Percentiles rank a stretch among this genome's conserved stretches.
These are phyloP conservation scores for Lachancea meyersii DNA, from an alignment of 805 yeast species.

Conservation along the genomic window DNA sequence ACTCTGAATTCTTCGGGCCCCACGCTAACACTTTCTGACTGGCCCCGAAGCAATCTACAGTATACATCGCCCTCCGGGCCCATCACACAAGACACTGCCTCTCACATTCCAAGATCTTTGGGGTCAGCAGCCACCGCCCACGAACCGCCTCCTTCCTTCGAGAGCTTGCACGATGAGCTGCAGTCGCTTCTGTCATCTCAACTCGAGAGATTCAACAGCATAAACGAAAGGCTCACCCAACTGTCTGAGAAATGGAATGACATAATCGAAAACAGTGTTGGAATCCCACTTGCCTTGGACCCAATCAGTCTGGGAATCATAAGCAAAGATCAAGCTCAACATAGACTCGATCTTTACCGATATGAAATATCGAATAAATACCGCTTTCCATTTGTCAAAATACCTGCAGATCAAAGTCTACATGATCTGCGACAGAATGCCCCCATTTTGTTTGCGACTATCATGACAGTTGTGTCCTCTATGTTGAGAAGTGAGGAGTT, in stretches of 20 bases:
- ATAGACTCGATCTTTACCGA: slow-evolving; percentile 47
- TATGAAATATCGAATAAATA: slow-evolving; percentile 40
- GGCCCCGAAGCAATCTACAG: background rate
- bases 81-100: background rate
- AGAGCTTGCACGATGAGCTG: slow-evolving; percentile 4
- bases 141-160: background rate
- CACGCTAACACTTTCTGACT: background rate
- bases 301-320: slow-evolving; percentile 53
- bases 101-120: background rate
- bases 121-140: background rate
- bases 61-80: background rate
- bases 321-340: slow-evolving; percentile 51
- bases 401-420: slow-evolving; percentile 41
- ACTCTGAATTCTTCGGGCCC: background rate
- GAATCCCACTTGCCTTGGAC: slow-evolving; percentile 41
- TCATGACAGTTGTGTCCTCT: slow-evolving; percentile 56
- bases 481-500: slow-evolving; percentile 30
- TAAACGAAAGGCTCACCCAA: slow-evolving; percentile 37
- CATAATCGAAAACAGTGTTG: slow-evolving; percentile 42
- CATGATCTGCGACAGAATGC: slow-evolving; percentile 43
- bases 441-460: slow-evolving; percentile 58
- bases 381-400: slow-evolving; percentile 47
- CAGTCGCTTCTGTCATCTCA: slow-evolving; percentile 23
- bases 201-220: slow-evolving; percentile 35
- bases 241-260: slow-evolving; percentile 41